Evolutionary conservation across 1,284 basidiomycete genomes (phyloP).

Genomic region (Trichosporon sp.): DNA sequence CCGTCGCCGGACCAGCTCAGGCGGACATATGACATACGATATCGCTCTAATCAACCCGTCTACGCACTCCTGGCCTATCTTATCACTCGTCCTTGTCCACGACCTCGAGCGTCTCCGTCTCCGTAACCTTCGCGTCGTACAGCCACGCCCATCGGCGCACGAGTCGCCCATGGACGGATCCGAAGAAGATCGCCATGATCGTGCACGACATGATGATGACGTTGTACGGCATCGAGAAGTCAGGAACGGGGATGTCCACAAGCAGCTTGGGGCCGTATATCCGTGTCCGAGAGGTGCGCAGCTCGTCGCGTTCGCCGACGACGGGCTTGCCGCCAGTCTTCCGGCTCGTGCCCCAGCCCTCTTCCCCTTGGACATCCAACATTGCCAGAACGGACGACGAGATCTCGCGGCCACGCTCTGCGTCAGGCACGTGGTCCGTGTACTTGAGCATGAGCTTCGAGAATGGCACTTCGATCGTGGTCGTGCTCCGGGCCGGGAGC

Average conservation of each 20-base stretch:
- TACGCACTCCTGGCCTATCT: neutral
- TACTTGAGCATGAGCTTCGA: slow-evolving; percentile 84
- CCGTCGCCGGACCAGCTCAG: neutral
- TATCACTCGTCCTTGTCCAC: neutral
- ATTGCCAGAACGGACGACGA: slow-evolving; percentile 67
- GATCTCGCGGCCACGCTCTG: slow-evolving; percentile 89
- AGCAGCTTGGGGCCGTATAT: slow-evolving; percentile 78
- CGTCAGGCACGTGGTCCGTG: slow-evolving; percentile 92
- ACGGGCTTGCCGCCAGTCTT: neutral
- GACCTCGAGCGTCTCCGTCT: slow-evolving; percentile 4
- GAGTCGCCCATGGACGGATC: slow-evolving; percentile 80
- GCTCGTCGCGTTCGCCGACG: slow-evolving; percentile 2
- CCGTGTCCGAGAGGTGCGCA: slow-evolving; percentile 39
- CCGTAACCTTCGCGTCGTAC: slow-evolving; percentile 19
- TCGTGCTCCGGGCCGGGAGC: slow-evolving; percentile 62
- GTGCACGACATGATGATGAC: slow-evolving; percentile 95
- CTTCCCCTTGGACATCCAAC: slow-evolving; percentile 30
- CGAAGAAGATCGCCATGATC: slow-evolving; percentile 87
- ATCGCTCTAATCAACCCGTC: neutral
- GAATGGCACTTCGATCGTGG: slow-evolving; percentile 69
- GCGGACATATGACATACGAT: neutral
- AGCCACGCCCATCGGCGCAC: slow-evolving; percentile 68
- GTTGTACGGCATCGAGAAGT: slow-evolving; percentile 99
- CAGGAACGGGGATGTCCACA: slow-evolving; percentile 87
- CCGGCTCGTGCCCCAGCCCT: neutral